Evolutionary conservation across 225 moss, liverwort and hornwort species (phyloP).

Genomic region (Sphagnum contortum): DNA sequence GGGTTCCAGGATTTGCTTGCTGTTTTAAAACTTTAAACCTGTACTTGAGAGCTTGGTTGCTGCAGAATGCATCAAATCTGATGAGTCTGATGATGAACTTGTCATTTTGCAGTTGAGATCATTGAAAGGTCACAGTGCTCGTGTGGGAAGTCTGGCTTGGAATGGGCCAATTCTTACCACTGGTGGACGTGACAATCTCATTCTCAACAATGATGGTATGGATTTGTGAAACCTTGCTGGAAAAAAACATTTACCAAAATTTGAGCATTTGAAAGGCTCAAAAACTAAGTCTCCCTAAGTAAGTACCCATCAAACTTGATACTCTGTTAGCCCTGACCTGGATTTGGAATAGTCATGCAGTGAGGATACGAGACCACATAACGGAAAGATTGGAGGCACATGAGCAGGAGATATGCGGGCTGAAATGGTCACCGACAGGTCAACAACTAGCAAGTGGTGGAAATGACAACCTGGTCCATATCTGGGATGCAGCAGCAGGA

Average conservation of each 20-base stretch:
- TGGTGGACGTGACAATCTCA: constrained; percentile 79
- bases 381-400: constrained; percentile 32
- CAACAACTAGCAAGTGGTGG: constrained; percentile 91
- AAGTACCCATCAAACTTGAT: too few relatives aligned
- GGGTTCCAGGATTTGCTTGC: background rate
- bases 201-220: constrained; percentile 80
- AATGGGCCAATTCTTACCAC: constrained; percentile 67
- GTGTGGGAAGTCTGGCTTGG: constrained; percentile 89
- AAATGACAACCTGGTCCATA: constrained; percentile 85
- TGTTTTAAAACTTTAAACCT: background rate
- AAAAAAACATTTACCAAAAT: too few relatives aligned
- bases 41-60: background rate
- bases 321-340: background rate
- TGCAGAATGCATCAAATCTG: background rate
- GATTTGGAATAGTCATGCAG: constrained; percentile 6
- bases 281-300: too few relatives aligned
- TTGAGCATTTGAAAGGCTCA: too few relatives aligned
- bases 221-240: background rate
- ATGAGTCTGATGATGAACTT: background rate
- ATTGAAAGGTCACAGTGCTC: constrained; percentile 60
- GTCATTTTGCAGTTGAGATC: constrained; percentile 47
- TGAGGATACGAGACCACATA: constrained; percentile 60
- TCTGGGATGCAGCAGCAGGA: constrained; percentile 63
- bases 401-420: constrained; percentile 79
- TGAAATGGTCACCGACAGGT: constrained; percentile 89